A percentile compares a stretch with the other conserved stretches of the same genome.
Evolutionary conservation across 2,329 filamentous ascomycete species (phyloP).

Genomic region (Pseudogymnoascus sp.): DNA sequence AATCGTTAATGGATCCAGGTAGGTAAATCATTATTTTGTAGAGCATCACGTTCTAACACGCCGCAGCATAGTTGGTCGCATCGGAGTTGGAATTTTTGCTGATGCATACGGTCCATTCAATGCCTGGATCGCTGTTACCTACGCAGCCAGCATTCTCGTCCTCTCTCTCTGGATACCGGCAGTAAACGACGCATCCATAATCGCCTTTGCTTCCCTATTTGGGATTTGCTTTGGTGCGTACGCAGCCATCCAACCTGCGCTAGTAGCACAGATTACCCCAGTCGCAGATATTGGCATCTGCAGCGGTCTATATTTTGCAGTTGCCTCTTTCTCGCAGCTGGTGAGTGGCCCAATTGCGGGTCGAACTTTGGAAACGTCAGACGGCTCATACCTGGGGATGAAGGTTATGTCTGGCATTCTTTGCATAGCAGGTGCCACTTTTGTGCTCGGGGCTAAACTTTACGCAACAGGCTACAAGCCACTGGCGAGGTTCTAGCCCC

Average conservation of each 20-base stretch:
- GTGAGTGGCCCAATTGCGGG: constrained; percentile 59
- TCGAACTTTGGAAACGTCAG: constrained; percentile 39
- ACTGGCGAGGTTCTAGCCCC: not conserved
- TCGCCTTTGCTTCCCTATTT: constrained; percentile 56
- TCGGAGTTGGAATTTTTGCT: constrained; percentile 42
- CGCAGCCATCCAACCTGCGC: constrained; percentile 51
- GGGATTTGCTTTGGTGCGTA: constrained; percentile 60
- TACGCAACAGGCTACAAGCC: not conserved
- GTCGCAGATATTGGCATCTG: constrained; percentile 60
- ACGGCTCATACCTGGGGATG: not conserved
- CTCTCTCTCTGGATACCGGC: constrained; percentile 44
- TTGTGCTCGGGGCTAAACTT: not conserved
- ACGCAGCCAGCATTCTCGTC: constrained; percentile 31
- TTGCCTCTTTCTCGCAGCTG: constrained; percentile 55
- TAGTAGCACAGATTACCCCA: constrained; percentile 61
- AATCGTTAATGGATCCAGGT: constrained; percentile 42
- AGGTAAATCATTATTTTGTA: not conserved
- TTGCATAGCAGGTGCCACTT: constrained; percentile 5
- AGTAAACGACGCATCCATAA: constrained; percentile 44
- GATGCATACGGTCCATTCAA: constrained; percentile 46
- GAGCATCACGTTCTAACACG: not conserved
- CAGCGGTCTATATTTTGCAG: constrained; percentile 53
- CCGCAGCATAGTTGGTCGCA: constrained; percentile 42
- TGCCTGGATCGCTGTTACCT: constrained; percentile 30
- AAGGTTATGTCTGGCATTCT: constrained; percentile 1